A percentile compares a stretch with the other conserved stretches of the same genome.
phyloP scores from a whole-genome alignment of 106 monocot species.

The Ottelia alismoides region DNA sequence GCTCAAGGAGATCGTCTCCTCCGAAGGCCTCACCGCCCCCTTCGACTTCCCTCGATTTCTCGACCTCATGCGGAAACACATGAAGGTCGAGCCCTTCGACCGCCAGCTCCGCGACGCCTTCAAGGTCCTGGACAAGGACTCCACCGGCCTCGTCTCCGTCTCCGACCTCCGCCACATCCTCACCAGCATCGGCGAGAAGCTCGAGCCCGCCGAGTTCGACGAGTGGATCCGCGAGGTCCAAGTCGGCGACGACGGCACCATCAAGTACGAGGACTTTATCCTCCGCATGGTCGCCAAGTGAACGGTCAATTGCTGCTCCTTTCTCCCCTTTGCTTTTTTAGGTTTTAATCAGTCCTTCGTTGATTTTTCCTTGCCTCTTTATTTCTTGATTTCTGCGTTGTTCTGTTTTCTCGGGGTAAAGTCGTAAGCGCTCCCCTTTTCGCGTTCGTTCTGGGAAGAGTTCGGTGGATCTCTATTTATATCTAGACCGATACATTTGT shows the following conservation, averaged over 20 bases:
- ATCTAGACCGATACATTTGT: too few species aligned
- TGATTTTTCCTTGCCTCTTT: too few species aligned
- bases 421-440: too few species aligned
- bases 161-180: conserved; percentile 80
- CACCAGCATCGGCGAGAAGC: conserved; percentile 89
- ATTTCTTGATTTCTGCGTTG: too few species aligned
- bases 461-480: too few species aligned
- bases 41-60: conserved; percentile 94
- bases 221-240: conserved; percentile 98
- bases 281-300: conserved; percentile 84
- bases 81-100: conserved; percentile 76
- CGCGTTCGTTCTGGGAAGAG: too few species aligned
- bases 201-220: conserved; percentile 81
- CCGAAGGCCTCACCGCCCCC: conserved; percentile 58
- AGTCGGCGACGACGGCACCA: conserved; percentile 64
- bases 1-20: conserved; percentile 58
- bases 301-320: too few species aligned
- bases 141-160: conserved; percentile 55
- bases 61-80: conserved; percentile 71
- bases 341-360: too few species aligned
- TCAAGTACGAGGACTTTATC: conserved; percentile 92
- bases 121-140: conserved; percentile 89
- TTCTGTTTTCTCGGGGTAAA: too few species aligned
- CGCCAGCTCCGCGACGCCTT: conserved; percentile 86
- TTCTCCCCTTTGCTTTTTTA: too few species aligned